These are phyloP conservation scores for Saccharum officinarum DNA, from an alignment of 176 grass and related monocot species.

Conservation along the genomic window DNA sequence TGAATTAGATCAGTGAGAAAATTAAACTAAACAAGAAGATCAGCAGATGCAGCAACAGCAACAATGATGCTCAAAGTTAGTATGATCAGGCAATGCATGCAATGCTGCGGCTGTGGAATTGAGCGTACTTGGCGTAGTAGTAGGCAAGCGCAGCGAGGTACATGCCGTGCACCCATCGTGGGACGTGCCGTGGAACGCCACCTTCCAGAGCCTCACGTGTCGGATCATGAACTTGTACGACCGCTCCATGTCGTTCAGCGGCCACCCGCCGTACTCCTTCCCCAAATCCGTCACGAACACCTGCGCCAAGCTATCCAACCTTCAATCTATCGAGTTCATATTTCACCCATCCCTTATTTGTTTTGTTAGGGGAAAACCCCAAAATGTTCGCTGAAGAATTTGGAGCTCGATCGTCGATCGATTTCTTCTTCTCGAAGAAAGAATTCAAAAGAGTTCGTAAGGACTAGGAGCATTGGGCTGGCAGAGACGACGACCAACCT, in stretches of 20 bases:
- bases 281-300: constrained; percentile 90
- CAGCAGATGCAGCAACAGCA: neutral
- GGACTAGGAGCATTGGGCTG: neutral
- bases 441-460: neutral
- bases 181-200: constrained; percentile 89
- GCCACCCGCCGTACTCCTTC: constrained; percentile 90
- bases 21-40: too few species aligned
- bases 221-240: constrained; percentile 91
- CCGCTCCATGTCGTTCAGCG: constrained; percentile 89
- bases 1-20: too few species aligned
- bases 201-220: constrained; percentile 81
- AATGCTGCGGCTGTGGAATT: neutral
- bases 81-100: neutral
- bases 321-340: neutral
- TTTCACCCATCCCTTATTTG: neutral
- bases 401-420: neutral
- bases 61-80: too few species aligned
- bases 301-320: constrained; percentile 9
- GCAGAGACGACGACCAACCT: constrained; percentile 34
- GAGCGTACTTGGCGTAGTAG: constrained; percentile 80
- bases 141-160: constrained; percentile 85
- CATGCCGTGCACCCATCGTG: constrained; percentile 86
- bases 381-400: neutral
- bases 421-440: neutral
- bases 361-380: neutral